Evolutionary conservation across 225 moss, liverwort and hornwort genomes (phyloP).

Genomic region (Pleurozium schreberi): DNA sequence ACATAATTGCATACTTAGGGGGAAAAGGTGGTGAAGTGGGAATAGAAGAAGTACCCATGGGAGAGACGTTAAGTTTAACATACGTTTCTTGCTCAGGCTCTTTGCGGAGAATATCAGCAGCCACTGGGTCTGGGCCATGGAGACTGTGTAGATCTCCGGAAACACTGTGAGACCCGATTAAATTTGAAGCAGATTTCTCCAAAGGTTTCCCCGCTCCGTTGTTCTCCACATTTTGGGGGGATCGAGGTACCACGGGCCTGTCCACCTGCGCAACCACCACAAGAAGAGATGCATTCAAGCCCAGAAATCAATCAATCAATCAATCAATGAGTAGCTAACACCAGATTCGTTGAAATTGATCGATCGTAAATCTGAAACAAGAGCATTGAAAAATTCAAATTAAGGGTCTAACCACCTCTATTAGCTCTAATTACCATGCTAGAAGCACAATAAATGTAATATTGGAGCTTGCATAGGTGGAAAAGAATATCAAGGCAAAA

Average conservation of each 20-base stretch:
- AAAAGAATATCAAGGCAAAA: not conserved
- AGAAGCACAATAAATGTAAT: not conserved
- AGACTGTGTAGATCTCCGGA: constrained; percentile 68
- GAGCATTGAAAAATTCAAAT: not conserved
- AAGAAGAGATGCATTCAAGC: not conserved
- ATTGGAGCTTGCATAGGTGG: not conserved
- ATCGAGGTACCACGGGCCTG: constrained; percentile 25
- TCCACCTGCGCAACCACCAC: constrained; percentile 16
- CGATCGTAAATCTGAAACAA: not conserved
- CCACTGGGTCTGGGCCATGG: constrained; percentile 73
- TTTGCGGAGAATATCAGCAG: constrained; percentile 84
- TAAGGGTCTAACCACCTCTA: not conserved
- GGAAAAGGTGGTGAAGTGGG: not conserved
- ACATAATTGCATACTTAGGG: no score
- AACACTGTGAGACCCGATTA: constrained; percentile 69
- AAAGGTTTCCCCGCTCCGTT: not conserved
- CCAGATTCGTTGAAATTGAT: not conserved
- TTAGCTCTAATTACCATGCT: not conserved
- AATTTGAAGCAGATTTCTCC: constrained; percentile 30
- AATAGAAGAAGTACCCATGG: constrained; percentile 35
- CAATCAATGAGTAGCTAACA: not conserved
- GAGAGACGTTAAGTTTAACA: constrained; percentile 69
- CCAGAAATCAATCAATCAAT: not conserved
- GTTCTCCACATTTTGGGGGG: constrained; percentile 23
- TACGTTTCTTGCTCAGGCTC: constrained; percentile 88